Evolutionary conservation across 2,329 filamentous ascomycete genomes (phyloP), one percentile per base, ranked within the genome.

Genomic region (Zymoseptoria pseudotritici): DNA sequence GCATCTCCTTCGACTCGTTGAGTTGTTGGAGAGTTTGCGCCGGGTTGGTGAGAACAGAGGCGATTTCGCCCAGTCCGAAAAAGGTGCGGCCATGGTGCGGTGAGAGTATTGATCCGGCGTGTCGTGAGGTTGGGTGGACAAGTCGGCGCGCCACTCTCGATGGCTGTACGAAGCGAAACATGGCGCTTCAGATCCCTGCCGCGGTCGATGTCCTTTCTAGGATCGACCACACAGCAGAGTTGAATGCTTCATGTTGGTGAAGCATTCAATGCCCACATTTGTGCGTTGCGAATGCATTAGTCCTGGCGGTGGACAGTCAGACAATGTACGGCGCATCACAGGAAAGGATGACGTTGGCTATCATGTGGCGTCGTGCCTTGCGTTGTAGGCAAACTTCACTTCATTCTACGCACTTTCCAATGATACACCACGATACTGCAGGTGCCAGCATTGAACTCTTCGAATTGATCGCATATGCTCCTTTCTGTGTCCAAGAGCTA

Each of bases 1-100:
- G 55, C 61, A 65, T 61, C 9, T 65, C 63, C 29, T 58, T 65
- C 3, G 58, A 61, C 20, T 65, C 63, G 11, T 65, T 65, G 20
- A 65, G 50, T 46, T 65, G 61, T 2, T 58, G 57, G 2, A 63
- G 54, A 0, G 63, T 65, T 29, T 61, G 61, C 13, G 63, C 63
- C 17, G 61, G 63, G 31, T 65, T 65, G 10, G 61, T 56, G 24
- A 65, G 36, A 2, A 65, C 63, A 3, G 58, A 58, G 1, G 59
- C 31, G 17, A 65, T 60, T 36, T 65, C 59, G 21, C 63, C 61
- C 55, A 65, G 50, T 9, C 63, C 61, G 22, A 65, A 63, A 57
- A 65, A 61, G 13, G 52, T 29, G 3, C 52, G 52, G 36, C 36
- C 36, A 46, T 46, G 36, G 3, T 46, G 36, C 6, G 36, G 17